Conservation (phyloP, 2,329 filamentous ascomycete species). For the Trichoderma breve region DNA sequence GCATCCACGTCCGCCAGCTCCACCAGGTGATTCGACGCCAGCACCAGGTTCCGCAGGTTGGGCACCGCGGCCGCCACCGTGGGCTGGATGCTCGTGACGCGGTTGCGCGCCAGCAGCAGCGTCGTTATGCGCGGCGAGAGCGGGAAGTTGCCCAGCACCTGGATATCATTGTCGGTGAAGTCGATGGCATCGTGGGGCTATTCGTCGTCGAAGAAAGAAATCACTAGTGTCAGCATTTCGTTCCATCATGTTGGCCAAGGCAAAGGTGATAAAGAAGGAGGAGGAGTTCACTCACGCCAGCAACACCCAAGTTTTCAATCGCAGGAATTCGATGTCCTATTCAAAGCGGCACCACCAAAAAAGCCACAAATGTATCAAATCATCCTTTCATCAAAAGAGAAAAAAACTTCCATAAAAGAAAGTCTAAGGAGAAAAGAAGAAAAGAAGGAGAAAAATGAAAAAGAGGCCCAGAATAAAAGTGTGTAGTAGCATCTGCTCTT, state of each 20-base stretch:
- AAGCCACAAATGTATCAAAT: slow-evolving; percentile 21
- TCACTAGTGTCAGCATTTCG: background rate
- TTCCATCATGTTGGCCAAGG: background rate
- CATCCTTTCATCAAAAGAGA: slow-evolving; percentile 39
- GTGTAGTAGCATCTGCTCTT: slow-evolving; percentile 93
- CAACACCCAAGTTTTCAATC: slow-evolving; percentile 96
- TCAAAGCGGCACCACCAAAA: slow-evolving; percentile 44
- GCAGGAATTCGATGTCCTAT: slow-evolving; percentile 96
- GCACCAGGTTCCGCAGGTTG: slow-evolving; percentile 75
- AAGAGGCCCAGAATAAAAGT: slow-evolving; percentile 38
- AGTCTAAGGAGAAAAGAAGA: slow-evolving; percentile 36
- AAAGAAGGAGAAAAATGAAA: slow-evolving; percentile 35
- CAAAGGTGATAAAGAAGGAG: background rate
- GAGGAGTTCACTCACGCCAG: slow-evolving; percentile 64
- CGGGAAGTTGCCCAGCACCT: slow-evolving; percentile 86
- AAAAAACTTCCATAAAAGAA: background rate
- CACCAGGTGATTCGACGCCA: slow-evolving; percentile 76
- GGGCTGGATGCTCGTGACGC: slow-evolving; percentile 77
- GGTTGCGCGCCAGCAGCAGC: slow-evolving; percentile 85
- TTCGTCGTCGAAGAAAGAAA: background rate
- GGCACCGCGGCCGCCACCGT: slow-evolving; percentile 73
- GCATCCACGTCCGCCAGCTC: slow-evolving; percentile 87
- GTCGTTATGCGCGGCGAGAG: slow-evolving; percentile 84
- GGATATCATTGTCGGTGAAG: slow-evolving; percentile 97
- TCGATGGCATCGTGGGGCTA: slow-evolving; percentile 96